Evolutionary conservation across 2,329 filamentous ascomycete genomes (phyloP).

Genomic region (Pseudogymnoascus sp.): DNA sequence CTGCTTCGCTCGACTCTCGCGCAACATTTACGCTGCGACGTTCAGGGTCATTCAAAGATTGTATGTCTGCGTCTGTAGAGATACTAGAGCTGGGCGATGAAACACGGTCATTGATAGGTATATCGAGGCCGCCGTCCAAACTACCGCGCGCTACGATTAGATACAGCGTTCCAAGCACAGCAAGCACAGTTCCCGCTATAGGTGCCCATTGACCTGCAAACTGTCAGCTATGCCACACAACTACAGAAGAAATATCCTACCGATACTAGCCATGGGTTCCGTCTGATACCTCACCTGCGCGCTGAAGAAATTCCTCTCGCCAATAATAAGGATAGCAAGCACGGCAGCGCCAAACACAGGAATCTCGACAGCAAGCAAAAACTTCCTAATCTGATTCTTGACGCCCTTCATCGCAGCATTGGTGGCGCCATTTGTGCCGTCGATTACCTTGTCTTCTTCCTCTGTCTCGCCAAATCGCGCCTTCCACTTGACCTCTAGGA

Average conservation of each 20-base stretch:
- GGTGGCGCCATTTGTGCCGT: slow-evolving; percentile 48
- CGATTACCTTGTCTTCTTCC: slow-evolving; percentile 35
- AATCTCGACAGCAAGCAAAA: slow-evolving; percentile 47
- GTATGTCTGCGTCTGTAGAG: slow-evolving; percentile 6
- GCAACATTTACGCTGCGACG: not conserved
- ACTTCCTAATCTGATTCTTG: slow-evolving; percentile 45
- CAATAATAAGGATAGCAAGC: slow-evolving; percentile 49
- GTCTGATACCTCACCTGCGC: slow-evolving; percentile 46
- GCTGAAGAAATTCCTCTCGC: slow-evolving; percentile 57
- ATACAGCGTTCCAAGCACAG: slow-evolving; percentile 50
- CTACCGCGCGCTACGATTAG: slow-evolving; percentile 33
- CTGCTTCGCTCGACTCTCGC: slow-evolving; percentile 9
- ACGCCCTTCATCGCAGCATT: slow-evolving; percentile 42
- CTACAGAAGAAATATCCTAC: slow-evolving; percentile 32
- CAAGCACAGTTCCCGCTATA: slow-evolving; percentile 49
- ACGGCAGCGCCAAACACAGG: slow-evolving; percentile 51
- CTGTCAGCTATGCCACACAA: slow-evolving; percentile 22
- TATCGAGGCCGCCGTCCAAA: slow-evolving; percentile 6
- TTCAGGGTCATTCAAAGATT: not conserved
- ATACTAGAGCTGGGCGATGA: slow-evolving; percentile 11
- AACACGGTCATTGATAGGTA: not conserved
- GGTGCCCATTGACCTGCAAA: slow-evolving; percentile 49
- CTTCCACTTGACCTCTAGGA: slow-evolving; percentile 53
- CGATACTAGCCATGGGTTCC: slow-evolving; percentile 53
- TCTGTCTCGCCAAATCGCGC: slow-evolving; percentile 31